A percentile compares a stretch with the other conserved stretches of the same genome.
phyloP scores from a whole-genome alignment of 2,329 filamentous ascomycete genomes.

The Beauveria medogensis region DNA sequence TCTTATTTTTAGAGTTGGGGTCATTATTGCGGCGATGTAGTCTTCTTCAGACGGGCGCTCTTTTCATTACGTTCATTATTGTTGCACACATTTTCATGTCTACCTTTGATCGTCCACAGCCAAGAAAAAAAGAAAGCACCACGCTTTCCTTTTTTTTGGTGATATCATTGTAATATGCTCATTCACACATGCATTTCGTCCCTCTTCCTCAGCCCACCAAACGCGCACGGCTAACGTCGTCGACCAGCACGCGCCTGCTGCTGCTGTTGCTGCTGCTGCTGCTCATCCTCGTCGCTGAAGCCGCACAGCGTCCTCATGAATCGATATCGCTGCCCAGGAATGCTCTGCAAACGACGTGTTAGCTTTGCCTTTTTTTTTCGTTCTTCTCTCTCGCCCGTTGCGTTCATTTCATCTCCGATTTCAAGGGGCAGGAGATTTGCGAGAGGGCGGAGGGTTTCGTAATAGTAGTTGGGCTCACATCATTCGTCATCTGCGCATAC shows the following conservation, averaged over 20 bases:
- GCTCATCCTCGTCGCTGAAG: slow-evolving; percentile 22
- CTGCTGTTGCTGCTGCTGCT: neutral
- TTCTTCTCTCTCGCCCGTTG: neutral
- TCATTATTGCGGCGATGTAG: no score
- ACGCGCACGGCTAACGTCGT: neutral
- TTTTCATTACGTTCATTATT: neutral
- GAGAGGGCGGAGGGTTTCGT: neutral
- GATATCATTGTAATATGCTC: no score
- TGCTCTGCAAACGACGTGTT: slow-evolving; percentile 34
- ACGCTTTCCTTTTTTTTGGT: neutral
- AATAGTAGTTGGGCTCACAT: slow-evolving; percentile 29
- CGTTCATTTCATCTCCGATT: neutral
- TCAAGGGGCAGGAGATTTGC: no score
- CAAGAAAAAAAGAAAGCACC: neutral
- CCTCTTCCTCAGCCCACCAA: no score
- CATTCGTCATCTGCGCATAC: slow-evolving; percentile 44
- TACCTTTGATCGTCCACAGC: no score
- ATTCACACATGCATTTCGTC: neutral
- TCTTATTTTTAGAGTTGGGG: no score
- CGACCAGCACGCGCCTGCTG: slow-evolving; percentile 1
- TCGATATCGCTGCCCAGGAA: slow-evolving; percentile 46
- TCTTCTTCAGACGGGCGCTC: no score
- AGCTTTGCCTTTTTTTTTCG: neutral
- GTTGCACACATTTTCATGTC: neutral
- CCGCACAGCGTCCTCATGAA: slow-evolving; percentile 51